Conservation (phyloP, 2,329 filamentous ascomycete genomes). For the Monosporascus sp. region DNA sequence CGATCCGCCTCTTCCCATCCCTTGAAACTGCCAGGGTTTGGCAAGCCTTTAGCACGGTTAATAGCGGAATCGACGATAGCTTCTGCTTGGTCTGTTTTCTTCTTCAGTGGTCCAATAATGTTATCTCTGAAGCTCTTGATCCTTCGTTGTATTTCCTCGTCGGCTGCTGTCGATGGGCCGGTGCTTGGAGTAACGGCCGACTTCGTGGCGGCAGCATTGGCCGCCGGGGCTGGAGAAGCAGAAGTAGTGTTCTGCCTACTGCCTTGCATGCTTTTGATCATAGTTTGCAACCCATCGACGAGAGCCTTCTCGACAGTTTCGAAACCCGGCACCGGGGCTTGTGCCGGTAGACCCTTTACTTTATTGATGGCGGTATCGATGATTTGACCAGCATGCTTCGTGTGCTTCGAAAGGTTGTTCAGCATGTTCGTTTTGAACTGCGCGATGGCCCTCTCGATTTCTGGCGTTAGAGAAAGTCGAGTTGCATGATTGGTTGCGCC, state of each 20-base stretch:
- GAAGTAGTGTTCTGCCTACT: slow-evolving; percentile 18
- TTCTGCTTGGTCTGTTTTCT: slow-evolving; percentile 25
- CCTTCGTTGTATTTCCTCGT: slow-evolving; percentile 24
- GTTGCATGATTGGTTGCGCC: slow-evolving; percentile 2
- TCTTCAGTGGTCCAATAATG: slow-evolving; percentile 24
- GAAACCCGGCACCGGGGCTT: slow-evolving; percentile 19
- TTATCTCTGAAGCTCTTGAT: slow-evolving; percentile 23
- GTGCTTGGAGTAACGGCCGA: slow-evolving; percentile 20
- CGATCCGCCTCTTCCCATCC: slow-evolving; percentile 26
- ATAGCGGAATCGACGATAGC: slow-evolving; percentile 27
- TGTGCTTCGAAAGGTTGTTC: slow-evolving; percentile 20
- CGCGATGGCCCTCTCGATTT: slow-evolving; percentile 23
- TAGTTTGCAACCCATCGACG: slow-evolving; percentile 21
- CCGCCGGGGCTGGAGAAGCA: slow-evolving; percentile 17
- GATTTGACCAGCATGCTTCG: slow-evolving; percentile 21
- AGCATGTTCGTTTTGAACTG: slow-evolving; percentile 26
- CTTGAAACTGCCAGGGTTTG: slow-evolving; percentile 18
- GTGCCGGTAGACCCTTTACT: slow-evolving; percentile 21
- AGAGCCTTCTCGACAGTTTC: slow-evolving; percentile 22
- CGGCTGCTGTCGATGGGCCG: slow-evolving; percentile 15
- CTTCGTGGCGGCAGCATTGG: slow-evolving; percentile 10
- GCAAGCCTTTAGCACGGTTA: slow-evolving; percentile 25
- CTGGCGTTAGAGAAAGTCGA: slow-evolving; percentile 16
- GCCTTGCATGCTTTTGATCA: slow-evolving; percentile 23
- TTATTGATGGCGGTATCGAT: slow-evolving; percentile 25